These are phyloP conservation scores for Neckera pumila DNA, from an alignment of 225 moss, liverwort and hornwort genomes.

Conservation along the genomic window DNA sequence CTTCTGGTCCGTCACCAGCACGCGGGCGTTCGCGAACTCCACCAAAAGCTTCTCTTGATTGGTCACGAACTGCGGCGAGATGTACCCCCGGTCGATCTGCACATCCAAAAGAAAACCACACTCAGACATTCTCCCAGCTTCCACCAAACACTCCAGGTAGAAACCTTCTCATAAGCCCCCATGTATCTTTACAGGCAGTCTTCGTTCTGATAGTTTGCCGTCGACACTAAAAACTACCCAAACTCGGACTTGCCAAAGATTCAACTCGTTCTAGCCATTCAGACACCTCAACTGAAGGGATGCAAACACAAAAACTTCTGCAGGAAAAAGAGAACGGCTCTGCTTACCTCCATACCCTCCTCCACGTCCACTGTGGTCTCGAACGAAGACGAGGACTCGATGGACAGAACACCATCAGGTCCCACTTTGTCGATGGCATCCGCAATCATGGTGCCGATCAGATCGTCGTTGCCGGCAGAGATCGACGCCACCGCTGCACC, in stretches of 20 bases:
- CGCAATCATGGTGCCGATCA: constrained; percentile 83
- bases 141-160: neutral
- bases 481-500: constrained; percentile 80
- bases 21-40: constrained; percentile 67
- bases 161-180: no score
- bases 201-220: neutral
- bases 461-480: constrained; percentile 74
- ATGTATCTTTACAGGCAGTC: no score
- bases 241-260: neutral
- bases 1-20: constrained; percentile 90
- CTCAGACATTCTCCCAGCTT: neutral
- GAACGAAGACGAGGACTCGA: constrained; percentile 93
- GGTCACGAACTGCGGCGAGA: constrained; percentile 91
- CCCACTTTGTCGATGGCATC: constrained; percentile 98
- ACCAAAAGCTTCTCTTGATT: constrained; percentile 88
- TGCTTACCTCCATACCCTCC: constrained; percentile 96
- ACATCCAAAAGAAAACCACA: neutral
- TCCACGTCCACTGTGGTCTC: constrained; percentile 73
- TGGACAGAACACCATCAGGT: constrained; percentile 91
- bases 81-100: constrained; percentile 90
- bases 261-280: neutral
- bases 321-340: neutral
- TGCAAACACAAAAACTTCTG: neutral
- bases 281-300: neutral
- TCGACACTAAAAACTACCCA: neutral